A percentile compares a stretch with the other conserved stretches of the same genome.
Conservation (phyloP, 208 protist genomes). For the Leptomonas seymouri region DNA sequence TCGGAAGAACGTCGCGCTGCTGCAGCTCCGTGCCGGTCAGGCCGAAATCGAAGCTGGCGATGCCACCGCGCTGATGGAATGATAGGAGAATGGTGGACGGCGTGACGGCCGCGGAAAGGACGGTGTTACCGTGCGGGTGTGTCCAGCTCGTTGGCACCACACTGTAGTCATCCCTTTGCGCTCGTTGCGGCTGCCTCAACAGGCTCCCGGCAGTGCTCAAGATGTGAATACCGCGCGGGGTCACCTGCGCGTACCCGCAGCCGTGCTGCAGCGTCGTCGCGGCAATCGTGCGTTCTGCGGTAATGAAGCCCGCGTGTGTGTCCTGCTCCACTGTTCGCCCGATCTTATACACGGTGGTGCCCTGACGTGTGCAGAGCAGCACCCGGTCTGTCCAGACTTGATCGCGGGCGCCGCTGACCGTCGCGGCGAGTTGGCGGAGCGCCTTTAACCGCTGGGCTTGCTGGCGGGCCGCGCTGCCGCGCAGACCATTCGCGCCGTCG, state of each 20-base stretch:
- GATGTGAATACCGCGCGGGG: slow-evolving; percentile 60
- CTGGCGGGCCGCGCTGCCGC: slow-evolving; percentile 12
- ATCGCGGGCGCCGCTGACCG: slow-evolving; percentile 20
- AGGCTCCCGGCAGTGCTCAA: slow-evolving; percentile 13
- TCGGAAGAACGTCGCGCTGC: slow-evolving; percentile 63
- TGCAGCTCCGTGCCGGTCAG: slow-evolving; percentile 57
- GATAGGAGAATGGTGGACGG: slow-evolving; percentile 53
- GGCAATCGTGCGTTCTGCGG: slow-evolving; percentile 70
- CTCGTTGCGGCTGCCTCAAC: background rate
- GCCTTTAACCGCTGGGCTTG: slow-evolving; percentile 34
- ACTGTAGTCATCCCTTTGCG: background rate
- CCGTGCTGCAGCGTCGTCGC: slow-evolving; percentile 69
- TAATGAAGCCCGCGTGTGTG: slow-evolving; percentile 58
- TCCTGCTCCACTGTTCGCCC: slow-evolving; percentile 61
- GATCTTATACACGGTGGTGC: slow-evolving; percentile 61
- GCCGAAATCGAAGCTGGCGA: slow-evolving; percentile 79
- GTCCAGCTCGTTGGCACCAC: slow-evolving; percentile 61
- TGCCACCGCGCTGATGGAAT: slow-evolving; percentile 67
- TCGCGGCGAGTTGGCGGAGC: slow-evolving; percentile 31
- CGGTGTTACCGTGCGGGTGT: slow-evolving; percentile 75
- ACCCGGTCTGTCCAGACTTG: slow-evolving; percentile 42
- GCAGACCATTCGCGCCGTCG: slow-evolving; percentile 5
- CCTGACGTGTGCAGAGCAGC: slow-evolving; percentile 68
- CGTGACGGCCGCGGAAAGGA: slow-evolving; percentile 70
- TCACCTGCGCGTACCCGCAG: slow-evolving; percentile 80